Conservation (phyloP, 2,329 filamentous ascomycete genomes). For the Pleomassaria siparia region DNA sequence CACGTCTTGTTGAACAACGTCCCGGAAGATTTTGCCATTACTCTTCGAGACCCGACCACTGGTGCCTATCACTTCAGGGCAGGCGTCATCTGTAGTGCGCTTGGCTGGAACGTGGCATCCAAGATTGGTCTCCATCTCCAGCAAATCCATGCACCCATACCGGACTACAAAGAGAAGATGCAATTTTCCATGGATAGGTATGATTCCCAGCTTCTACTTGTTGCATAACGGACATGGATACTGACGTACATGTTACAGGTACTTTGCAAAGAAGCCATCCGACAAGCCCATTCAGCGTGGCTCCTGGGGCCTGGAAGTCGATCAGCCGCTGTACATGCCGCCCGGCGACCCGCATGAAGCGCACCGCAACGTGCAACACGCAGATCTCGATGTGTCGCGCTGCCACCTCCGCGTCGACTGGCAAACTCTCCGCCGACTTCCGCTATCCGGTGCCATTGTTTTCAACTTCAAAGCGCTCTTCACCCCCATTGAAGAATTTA, state of each 20-base stretch:
- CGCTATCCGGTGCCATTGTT: conserved; percentile 71
- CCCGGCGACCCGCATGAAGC: conserved; percentile 66
- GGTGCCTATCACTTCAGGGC: conserved; percentile 75
- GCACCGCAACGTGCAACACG: conserved; percentile 60
- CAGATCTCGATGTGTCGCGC: conserved; percentile 58
- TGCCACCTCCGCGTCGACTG: conserved; percentile 78
- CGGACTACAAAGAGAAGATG: conserved; percentile 87
- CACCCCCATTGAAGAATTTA: conserved; percentile 70
- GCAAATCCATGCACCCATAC: conserved; percentile 72
- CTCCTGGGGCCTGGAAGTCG: conserved; percentile 80
- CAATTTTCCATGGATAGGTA: conserved; percentile 82
- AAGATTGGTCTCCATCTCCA: conserved; percentile 73
- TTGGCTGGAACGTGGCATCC: conserved; percentile 76
- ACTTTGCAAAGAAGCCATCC: conserved; percentile 75
- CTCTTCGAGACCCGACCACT: conserved; percentile 68
- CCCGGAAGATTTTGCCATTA: conserved; percentile 81
- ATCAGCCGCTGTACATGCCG: conserved; percentile 73
- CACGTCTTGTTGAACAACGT: conserved; percentile 73
- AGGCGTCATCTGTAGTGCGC: conserved; percentile 73
- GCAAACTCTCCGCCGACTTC: conserved; percentile 80
- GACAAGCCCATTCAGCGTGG: conserved; percentile 78
- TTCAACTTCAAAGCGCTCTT: conserved; percentile 92
- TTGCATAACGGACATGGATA: conserved; percentile 1
- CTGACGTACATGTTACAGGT: conserved; percentile 52
- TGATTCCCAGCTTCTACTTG: conserved; percentile 21